Evolutionary conservation across 2,329 filamentous ascomycete species (phyloP).

Genomic region (Aciculosporium take): DNA sequence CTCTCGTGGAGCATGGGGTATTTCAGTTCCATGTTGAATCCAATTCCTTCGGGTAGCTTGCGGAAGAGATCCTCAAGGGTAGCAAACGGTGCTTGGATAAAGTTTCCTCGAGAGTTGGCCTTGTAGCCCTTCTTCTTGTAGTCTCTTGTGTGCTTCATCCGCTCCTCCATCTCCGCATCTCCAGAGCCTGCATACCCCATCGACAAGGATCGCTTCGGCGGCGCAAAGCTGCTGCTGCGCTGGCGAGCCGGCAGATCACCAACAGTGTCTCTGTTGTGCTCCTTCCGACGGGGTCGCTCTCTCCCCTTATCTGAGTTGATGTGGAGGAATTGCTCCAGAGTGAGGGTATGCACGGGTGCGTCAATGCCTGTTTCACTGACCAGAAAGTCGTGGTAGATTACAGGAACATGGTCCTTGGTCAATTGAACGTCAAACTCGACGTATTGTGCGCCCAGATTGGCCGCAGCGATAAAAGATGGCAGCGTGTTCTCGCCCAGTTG

Average conservation of each 20-base stretch:
- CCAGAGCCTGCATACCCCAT: constrained; percentile 35
- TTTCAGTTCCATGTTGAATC: constrained; percentile 99
- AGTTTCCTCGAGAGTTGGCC: constrained; percentile 82
- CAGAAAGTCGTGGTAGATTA: constrained; percentile 97
- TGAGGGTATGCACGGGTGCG: constrained; percentile 88
- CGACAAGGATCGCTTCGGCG: constrained; percentile 37
- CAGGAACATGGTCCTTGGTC: constrained; percentile 96
- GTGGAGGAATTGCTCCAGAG: constrained; percentile 88
- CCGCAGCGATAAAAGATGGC: constrained; percentile 88
- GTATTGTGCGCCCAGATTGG: constrained; percentile 72
- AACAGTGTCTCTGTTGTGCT: not conserved
- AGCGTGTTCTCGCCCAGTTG: constrained; percentile 95
- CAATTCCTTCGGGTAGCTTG: constrained; percentile 65
- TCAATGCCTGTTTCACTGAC: constrained; percentile 97
- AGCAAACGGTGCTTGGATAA: constrained; percentile 91
- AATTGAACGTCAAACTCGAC: constrained; percentile 81
- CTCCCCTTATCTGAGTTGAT: constrained; percentile 47
- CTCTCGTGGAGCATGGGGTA: constrained; percentile 96
- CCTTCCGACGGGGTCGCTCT: not conserved
- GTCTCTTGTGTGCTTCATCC: constrained; percentile 93
- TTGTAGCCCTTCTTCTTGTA: constrained; percentile 95
- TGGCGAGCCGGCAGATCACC: constrained; percentile 4
- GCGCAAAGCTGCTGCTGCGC: constrained; percentile 25
- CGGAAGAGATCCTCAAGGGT: constrained; percentile 88
- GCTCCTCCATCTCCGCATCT: constrained; percentile 45